phyloP scores from a whole-genome alignment of 805 yeast species.

The Wickerhamomyces mucosus region DNA sequence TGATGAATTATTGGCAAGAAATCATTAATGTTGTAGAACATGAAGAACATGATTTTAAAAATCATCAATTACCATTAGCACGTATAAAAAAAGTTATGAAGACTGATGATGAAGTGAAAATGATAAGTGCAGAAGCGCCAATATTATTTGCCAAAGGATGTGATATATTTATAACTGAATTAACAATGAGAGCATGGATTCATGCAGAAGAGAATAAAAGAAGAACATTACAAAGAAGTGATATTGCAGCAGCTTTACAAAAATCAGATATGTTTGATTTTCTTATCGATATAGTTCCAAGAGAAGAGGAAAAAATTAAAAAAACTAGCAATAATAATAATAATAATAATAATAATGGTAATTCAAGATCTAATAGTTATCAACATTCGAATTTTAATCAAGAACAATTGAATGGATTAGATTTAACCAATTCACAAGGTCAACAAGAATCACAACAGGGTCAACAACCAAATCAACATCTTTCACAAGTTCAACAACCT shows the following conservation, averaged over 20 bases:
- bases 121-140: slow-evolving; percentile 99
- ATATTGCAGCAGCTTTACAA: slow-evolving; percentile 90
- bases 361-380: not conserved
- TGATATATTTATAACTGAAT: slow-evolving; percentile 91
- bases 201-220: slow-evolving; percentile 96
- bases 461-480: slow-evolving; percentile 1
- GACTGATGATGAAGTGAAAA: slow-evolving; percentile 92
- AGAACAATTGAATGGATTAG: too few relatives aligned
- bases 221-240: slow-evolving; percentile 87
- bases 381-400: not conserved
- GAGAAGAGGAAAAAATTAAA: slow-evolving; percentile 50
- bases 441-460: slow-evolving; percentile 1
- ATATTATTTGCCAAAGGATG: slow-evolving; percentile 96
- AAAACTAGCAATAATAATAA: slow-evolving; percentile 1
- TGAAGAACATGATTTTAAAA: slow-evolving; percentile 82
- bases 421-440: too few relatives aligned
- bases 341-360: not conserved
- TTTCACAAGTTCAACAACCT: slow-evolving; percentile 1
- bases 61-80: slow-evolving; percentile 91
- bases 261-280: slow-evolving; percentile 97
- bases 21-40: slow-evolving; percentile 83
- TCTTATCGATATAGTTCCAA: slow-evolving; percentile 89
- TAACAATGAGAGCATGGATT: slow-evolving; percentile 98
- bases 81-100: slow-evolving; percentile 97
- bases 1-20: slow-evolving; percentile 98